Base-by-base conservation (phyloP, 768 basidiomycete genomes). In the Trametes elegans region DNA sequence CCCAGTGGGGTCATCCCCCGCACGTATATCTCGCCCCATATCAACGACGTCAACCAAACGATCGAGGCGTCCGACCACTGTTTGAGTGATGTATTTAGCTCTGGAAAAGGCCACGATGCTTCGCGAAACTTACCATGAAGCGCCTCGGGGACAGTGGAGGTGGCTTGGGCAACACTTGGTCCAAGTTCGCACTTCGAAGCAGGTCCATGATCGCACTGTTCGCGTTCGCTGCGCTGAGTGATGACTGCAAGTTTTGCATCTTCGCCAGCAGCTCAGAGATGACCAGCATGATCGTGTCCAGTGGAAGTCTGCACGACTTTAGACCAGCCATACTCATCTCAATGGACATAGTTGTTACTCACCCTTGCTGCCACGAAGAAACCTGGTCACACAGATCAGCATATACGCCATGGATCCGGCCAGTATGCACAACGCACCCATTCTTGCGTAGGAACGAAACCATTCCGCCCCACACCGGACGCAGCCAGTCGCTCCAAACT, bases 361-460 rank as follows among this genome's bases (percentile, higher is more conserved):
- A 92, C 93, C 95, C 95, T 79, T 95, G 92, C 63, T 96, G 91
- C 96, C 96, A 98, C 2, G 94, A 94, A 19, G 89, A 82, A 4
- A 93, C 88, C 89, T 90, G 54, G 18, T 44, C 46, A 35, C 58
- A 28, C 35, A 11, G 24, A 23, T 63, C 28, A 58, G 47, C 18
- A 29, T 34, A 32, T 7, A 7, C 9, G 24, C 40, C 40, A 50
- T n/a, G n/a, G 21, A 53, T n/a, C 29, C 1, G 16, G 21, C 16
- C n/a, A 35, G 32, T 5, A 3, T 1, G n/a, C 13, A 18, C 18
- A 27, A 64, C 79, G 51, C 60, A 93, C 93, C 96, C 97, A 99
- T 82, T 93, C 93, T 68, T 97, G 92, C 3, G 93, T 97, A 10
- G 97, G 94, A 7, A 95, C 77, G 70, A 98, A 99, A 3, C 93